Evolutionary conservation across 2,329 filamentous ascomycete species (phyloP), one percentile per base, ranked within the genome.

Genomic region (Paraphoma chrysanthemicola): DNA sequence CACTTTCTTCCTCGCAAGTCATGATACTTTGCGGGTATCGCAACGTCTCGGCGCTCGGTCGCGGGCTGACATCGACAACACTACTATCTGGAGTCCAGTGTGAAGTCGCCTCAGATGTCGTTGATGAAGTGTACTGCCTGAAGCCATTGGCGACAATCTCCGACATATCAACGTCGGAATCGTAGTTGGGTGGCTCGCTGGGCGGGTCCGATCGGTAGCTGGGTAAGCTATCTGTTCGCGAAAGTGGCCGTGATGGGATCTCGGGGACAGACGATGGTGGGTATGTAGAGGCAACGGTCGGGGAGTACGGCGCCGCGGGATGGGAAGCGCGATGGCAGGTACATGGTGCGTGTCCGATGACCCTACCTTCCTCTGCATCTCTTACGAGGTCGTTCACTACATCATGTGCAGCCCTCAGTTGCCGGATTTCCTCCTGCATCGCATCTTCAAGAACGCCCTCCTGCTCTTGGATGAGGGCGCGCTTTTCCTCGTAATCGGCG

Each of bases 401-500:
- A 48, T 82, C 79, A 47, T 85, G 81, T 0, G 83, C 83, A 16
- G 80, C 76, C 31, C 82, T 75, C 17, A 87, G 72, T 46, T 82
- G 80, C 12, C 80, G 71, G 38, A 87, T 85, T 56, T 78, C 75
- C 46, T 74, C 72, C 56, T 77, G 75, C 74, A 78, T 77, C 1
- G 71, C 74, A 4, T 79, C 76, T 47, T 82, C 81, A 4, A 80
- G 71, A n/a, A 80, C 67, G 28, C 66, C 69, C 48, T 84, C 80
- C 49, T 82, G 78, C 52, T 79, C 75, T 4, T 79, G 67, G 43
- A 83, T 81, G 43, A 83, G 71, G 3, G 77, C 75, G 30, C 79
- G 76, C 68, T 85, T 85, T 66, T 86, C 83, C 54, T 85, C 82
- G 62, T 83, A 81, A 57, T 82, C 77, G 23, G 64, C 64, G 31